A percentile compares a stretch with the other conserved stretches of the same genome.
These are phyloP conservation scores for Solanum appendiculatum DNA, from an alignment of 257 asterid genomes.

Conservation along the genomic window DNA sequence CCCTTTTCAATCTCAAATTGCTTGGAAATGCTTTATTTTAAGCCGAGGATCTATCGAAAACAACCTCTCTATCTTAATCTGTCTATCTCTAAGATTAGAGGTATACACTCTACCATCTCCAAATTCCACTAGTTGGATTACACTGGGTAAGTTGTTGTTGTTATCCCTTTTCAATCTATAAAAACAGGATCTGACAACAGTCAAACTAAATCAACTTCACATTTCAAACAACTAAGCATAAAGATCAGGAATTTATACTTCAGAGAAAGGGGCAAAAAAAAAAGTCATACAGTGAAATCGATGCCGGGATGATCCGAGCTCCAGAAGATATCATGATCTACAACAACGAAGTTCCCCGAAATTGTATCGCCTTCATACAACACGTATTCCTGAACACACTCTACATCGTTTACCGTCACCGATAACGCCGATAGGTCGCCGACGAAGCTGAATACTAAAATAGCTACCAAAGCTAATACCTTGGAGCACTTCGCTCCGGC, in stretches of 20 bases:
- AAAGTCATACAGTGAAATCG: constrained; percentile 48
- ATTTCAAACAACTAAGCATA: neutral
- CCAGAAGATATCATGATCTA: constrained; percentile 75
- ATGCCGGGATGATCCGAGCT: constrained; percentile 61
- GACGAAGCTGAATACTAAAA: constrained; percentile 27
- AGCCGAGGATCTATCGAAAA: neutral
- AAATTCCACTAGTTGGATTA: neutral
- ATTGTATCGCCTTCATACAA: constrained; percentile 62
- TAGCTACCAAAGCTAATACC: constrained; percentile 12
- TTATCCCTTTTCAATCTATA: neutral
- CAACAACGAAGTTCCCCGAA: constrained; percentile 78
- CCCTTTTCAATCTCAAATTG: neutral
- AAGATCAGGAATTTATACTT: neutral
- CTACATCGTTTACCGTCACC: constrained; percentile 55
- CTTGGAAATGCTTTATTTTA: neutral
- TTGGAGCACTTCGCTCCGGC: neutral
- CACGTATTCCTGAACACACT: constrained; percentile 83
- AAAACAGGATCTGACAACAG: neutral
- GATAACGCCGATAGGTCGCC: constrained; percentile 36
- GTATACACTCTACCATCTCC: neutral
- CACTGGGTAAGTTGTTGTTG: neutral
- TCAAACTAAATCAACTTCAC: neutral
- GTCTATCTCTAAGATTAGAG: too few relatives aligned
- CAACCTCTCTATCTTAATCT: neutral
- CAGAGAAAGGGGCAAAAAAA: neutral